phyloP scores from a whole-genome alignment of 768 basidiomycete species.

The Kwoniella sp. region DNA sequence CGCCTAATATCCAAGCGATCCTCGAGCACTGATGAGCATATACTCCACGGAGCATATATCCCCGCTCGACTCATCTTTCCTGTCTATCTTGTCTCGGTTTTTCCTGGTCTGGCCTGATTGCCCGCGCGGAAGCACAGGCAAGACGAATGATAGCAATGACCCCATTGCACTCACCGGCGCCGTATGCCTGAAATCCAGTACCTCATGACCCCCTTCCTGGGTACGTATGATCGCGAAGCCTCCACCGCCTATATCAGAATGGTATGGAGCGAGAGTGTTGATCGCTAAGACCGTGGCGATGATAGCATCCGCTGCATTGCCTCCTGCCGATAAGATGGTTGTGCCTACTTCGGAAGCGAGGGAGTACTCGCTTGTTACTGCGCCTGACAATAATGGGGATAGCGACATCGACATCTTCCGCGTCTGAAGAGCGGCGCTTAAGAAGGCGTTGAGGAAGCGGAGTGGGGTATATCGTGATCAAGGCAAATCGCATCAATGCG shows the following conservation, averaged over 20 bases:
- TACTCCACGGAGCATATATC: not conserved
- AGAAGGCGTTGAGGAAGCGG: too few relatives aligned
- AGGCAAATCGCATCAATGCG: too few relatives aligned
- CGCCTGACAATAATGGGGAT: constrained; percentile 37
- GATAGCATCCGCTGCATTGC: constrained; percentile 48
- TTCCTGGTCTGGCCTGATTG: too few relatives aligned
- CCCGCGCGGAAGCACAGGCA: not conserved
- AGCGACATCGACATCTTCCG: too few relatives aligned
- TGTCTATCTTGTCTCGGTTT: too few relatives aligned
- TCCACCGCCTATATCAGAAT: constrained; percentile 49
- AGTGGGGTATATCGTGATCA: too few relatives aligned
- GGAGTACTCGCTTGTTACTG: constrained; percentile 37
- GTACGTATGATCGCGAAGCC: constrained; percentile 48
- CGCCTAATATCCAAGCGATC: too few relatives aligned
- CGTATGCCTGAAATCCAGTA: constrained; percentile 43
- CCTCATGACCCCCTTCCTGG: constrained; percentile 29
- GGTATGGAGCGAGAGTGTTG: constrained; percentile 37
- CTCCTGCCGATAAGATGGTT: constrained; percentile 34
- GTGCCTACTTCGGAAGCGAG: constrained; percentile 40
- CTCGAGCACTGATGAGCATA: not conserved
- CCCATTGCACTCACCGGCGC: constrained; percentile 51
- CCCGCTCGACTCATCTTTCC: not conserved
- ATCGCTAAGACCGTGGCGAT: constrained; percentile 45
- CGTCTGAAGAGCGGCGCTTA: too few relatives aligned
- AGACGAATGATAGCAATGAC: not conserved